Base-by-base conservation (phyloP, 1,139 yeast genomes). In the Geotrichum restrictum region DNA sequence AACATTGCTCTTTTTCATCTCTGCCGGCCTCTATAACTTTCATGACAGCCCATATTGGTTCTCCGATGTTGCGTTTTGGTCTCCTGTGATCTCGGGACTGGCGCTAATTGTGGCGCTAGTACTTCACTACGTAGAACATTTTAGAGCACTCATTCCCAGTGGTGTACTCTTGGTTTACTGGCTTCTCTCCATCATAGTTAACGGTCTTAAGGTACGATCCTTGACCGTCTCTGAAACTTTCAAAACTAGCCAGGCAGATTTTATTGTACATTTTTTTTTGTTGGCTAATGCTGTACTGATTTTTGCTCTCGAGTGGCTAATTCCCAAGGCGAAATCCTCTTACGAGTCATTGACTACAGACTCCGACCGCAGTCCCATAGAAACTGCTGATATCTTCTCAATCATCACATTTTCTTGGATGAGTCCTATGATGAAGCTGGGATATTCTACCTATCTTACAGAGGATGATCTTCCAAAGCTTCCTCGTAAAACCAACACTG, bases 401-500 rank as follows among this genome's bases (percentile, higher is more conserved):
- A 77, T 80, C 57, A 74, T 94, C 55, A 82, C 95, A 0, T 93
- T 93, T 68, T 74, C 81, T 41, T 93, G 99, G 99, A 86, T 93
- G 95, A 81, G 91, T 1, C 87, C 84, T 3, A 74, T 93, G 64
- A 91, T 93, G 96, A 83, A 77, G 64, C 79, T 78, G 55, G 99
- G 99, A 22, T 88, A 86, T 65, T 69, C 75, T 29, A 83, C 84
- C 54, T 93, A 71, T 66, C 75, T 93, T 60, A 78, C 83, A 10
- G 93, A 86, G 63, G 73, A 74, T 1, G 98, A 93, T 68, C 76
- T 93, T 60, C 97, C 97, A 14, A 78, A 81, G 18, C 75, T 93
- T 56, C 97, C 98, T 14, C 64, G 71, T 11, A 74, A 94, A 16
- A 69, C 73, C 10, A 69, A 69, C 45, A 52, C 48, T 7, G 22